Base-by-base conservation (phyloP, 129 eudicot genomes). In the Artemisia tridentata region DNA sequence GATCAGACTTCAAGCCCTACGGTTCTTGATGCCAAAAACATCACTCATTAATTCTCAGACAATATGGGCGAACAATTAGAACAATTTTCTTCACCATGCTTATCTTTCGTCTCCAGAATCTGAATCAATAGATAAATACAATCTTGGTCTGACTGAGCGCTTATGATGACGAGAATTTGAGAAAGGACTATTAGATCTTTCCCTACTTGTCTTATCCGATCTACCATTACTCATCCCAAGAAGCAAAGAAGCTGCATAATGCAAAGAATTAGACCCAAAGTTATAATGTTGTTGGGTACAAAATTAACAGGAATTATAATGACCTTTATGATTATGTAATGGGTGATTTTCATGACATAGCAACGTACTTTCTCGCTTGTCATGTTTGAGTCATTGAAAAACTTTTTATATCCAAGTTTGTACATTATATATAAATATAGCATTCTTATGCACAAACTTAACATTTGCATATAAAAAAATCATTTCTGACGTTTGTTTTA, bases 161-260 rank as follows among this genome's bases (percentile, higher is more conserved):
- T 85, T 81, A 73, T 83, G 90, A 5, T 88, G 89, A 64, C 88
- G 98, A 80, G 80, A 87, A 38, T 11, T 38, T 17, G 76, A 71
- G 71, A 93, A 87, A 34, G 96, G 92, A 77, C 92, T 82, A 56
- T 80, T 88, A 2, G 92, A 83, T 85, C 90, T 69, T 80, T 85
- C 90, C 80, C 90, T 87, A 79, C 73, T 85, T 64, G 71, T 34
- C 83, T 85, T 92, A 13, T 75, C 78, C 20, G 90, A 48, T 74
- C 82, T 79, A 67, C 73, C 82, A 56, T 75, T 88, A 50, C 85
- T 85, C 84, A 81, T 86, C 15, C 91, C 96, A 59, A 82, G 83
- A 65, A 92, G 87, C 76, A 87, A 85, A 15, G 96, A 85, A 75
- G 95, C 96, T 88, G 91, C 91, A 73, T 19, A 75, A 20, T 34